Percentiles rank a stretch among this genome's conserved stretches.
These are phyloP conservation scores for Caryopteris hybrid DNA, from an alignment of 305 asterid species.

Conservation along the genomic window DNA sequence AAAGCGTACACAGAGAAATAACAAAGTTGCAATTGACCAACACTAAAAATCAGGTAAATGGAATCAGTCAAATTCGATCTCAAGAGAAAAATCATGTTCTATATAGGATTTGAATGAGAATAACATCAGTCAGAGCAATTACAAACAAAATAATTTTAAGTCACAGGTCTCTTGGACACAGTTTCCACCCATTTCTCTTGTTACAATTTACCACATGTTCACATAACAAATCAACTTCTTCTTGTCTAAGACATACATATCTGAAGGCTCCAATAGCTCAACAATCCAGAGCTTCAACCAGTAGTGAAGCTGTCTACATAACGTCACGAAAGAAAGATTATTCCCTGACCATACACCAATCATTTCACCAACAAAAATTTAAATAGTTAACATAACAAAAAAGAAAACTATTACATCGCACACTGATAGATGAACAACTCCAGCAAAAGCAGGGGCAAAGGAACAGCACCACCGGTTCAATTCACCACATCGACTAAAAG, in stretches of 20 bases:
- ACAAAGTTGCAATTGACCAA: not conserved
- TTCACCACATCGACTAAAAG: not conserved
- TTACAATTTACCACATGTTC: not conserved
- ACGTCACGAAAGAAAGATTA: not conserved
- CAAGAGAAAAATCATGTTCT: not conserved
- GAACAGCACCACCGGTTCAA: not conserved
- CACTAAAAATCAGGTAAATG: not conserved
- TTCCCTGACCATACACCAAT: not conserved
- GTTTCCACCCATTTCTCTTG: not conserved
- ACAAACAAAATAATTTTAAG: not conserved
- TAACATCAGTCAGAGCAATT: not conserved
- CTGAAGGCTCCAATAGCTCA: not conserved
- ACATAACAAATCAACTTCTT: not conserved
- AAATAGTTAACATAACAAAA: not conserved
- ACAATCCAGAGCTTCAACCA: not conserved
- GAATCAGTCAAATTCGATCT: no score
- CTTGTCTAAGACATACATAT: not conserved
- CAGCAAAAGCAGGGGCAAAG: conserved; percentile 6
- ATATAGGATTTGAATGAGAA: not conserved
- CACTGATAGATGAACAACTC: not conserved
- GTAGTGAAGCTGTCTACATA: not conserved
- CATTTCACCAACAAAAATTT: not conserved
- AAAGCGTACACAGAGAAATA: not conserved
- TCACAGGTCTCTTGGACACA: not conserved
- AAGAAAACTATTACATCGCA: not conserved